Evolutionary conservation across 139 green algal species (phyloP), one percentile per base, ranked within the genome.

Genomic region (Chlamydomonas incerta): DNA sequence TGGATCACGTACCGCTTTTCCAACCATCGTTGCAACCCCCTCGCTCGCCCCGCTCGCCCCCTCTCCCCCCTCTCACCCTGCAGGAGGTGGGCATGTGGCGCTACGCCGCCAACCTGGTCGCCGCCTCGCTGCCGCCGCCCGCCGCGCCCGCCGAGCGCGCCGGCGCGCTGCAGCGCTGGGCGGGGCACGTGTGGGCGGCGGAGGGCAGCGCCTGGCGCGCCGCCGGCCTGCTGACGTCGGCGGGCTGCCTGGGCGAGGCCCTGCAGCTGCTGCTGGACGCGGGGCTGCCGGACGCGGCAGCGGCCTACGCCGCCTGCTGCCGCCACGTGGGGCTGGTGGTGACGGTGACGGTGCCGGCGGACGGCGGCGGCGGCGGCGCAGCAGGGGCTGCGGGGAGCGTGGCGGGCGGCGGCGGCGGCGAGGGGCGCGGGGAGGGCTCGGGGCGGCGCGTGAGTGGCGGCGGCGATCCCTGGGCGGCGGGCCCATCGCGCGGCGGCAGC

Each of bases 41-140:
- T n/a, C n/a, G n/a, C n/a, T n/a, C n/a, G n/a, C n/a, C n/a, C n/a
- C n/a, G n/a, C n/a, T n/a, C n/a, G n/a, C n/a, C n/a, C n/a, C n/a
- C n/a, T n/a, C n/a, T n/a, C n/a, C n/a, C n/a, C n/a, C n/a, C n/a
- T n/a, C n/a, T n/a, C n/a, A n/a, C n/a, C n/a, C 90, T 93, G 58
- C 95, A 97, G 80, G 95, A 98, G 62, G 88, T 81, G 11, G 91
- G 92, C 20, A 84, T 97, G 74, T 98, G 95, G 95, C 88, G 86
- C 9, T 91, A 93, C 63, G 95, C 94, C 13, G 88, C 95, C 41
- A 88, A 74, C 18, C 93, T 98, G 41, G 85, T 75, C 20, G 92
- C 94, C 3, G 67, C 86, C 67, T 72, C 71, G 5, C 90, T 98
- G 23, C 41, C 41, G 41, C 41, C 41, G 41, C 41, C 5, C 41